phyloP scores from a whole-genome alignment of 176 grass and related monocot species.

The Melocanna baccifera region DNA sequence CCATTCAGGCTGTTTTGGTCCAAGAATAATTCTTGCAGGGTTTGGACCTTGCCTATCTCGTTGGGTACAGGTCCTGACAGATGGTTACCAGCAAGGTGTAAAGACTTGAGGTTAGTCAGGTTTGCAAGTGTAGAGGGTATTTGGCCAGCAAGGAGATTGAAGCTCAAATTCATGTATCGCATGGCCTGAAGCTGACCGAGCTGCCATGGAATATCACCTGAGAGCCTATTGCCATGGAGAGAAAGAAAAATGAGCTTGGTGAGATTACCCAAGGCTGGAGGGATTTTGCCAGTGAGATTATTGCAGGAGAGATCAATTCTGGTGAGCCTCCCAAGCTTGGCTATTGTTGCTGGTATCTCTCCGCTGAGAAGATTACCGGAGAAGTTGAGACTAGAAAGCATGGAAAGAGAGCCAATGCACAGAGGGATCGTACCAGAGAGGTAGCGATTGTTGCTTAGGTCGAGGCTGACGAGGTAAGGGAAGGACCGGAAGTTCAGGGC shows the following conservation, averaged over 20 bases:
- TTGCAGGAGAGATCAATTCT: background rate
- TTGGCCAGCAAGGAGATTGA: background rate
- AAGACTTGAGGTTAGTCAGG: background rate
- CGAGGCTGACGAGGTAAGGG: background rate
- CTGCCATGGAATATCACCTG: background rate
- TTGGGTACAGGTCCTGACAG: constrained; percentile 25
- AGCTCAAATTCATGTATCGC: background rate
- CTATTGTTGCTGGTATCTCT: background rate
- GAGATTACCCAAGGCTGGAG: constrained; percentile 1
- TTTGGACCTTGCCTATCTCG: background rate
- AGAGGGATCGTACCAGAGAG: background rate
- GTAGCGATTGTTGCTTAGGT: background rate
- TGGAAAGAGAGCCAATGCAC: background rate
- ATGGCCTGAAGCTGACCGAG: background rate
- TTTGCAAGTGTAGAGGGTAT: constrained; percentile 30
- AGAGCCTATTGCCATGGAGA: background rate
- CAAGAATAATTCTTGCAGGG: too few relatives aligned
- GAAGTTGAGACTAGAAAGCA: background rate
- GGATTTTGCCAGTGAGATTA: constrained; percentile 24
- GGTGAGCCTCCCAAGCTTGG: background rate
- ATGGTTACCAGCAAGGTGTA: background rate
- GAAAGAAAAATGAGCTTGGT: background rate
- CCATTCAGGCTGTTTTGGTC: background rate
- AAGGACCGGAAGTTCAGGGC: background rate
- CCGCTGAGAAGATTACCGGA: background rate